Percentiles rank a stretch among this genome's conserved stretches.
phyloP scores from a whole-genome alignment of 192 early-diverging fungal species.

The Coemansia interrupta region DNA sequence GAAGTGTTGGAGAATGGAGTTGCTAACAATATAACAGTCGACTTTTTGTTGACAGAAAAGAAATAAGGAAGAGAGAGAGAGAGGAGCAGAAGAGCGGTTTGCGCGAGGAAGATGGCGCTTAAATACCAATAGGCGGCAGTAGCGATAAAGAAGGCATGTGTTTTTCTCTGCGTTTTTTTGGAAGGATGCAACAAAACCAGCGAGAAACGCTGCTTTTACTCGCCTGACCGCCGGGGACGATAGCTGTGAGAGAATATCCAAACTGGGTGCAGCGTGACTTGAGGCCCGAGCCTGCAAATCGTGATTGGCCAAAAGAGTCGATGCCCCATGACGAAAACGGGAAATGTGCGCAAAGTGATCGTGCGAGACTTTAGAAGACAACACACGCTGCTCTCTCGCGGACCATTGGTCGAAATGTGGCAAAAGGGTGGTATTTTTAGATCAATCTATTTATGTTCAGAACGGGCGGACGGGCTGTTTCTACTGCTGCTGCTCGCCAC shows the following conservation, averaged over 20 bases:
- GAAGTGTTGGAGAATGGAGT: too few species aligned
- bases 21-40: too few species aligned
- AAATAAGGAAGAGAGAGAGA: too few species aligned
- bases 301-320: constrained; percentile 4
- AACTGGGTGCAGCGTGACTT: not conserved
- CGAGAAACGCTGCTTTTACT: too few species aligned
- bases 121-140: too few species aligned
- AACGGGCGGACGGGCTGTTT: not conserved
- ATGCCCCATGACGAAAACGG: constrained; percentile 4
- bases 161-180: too few species aligned
- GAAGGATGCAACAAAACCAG: too few species aligned
- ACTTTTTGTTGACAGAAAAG: too few species aligned
- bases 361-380: not conserved
- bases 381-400: too few species aligned
- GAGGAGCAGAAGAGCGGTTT: too few species aligned
- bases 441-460: not conserved
- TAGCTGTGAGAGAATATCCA: not conserved
- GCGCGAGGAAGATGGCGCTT: too few species aligned
- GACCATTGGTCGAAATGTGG: not conserved
- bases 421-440: not conserved
- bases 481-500: not conserved
- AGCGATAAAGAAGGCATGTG: too few species aligned
- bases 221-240: not conserved
- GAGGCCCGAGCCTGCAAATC: not conserved
- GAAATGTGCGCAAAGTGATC: constrained; percentile 7